Base-by-base conservation (phyloP, 176 grass and related monocot species). In the sorghum (Sorghum bicolor) region DNA sequence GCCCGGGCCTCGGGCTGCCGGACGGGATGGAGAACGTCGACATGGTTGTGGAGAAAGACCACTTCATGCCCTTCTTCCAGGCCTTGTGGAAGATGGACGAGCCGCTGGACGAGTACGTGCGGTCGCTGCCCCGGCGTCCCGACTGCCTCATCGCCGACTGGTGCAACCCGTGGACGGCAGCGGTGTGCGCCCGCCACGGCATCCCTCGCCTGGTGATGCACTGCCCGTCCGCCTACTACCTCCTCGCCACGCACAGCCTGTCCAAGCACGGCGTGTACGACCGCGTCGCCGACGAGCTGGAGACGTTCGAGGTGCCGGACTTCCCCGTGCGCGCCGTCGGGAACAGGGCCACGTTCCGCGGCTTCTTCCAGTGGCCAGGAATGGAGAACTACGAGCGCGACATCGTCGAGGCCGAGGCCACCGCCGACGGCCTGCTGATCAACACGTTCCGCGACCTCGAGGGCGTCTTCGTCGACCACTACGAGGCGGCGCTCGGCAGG, bases 361-460 rank as follows among this genome's bases (percentile, higher is more conserved):
- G 78, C 0, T 88, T 93, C 81, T 88, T 93, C 80, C 73, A 79
- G 47, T 70, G 52, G 61, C 80, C 90, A 0, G 75, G 63, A 0
- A 50, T 10, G 17, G 82, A 88, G 20, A 7, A 26, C 44, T 41
- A 75, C 66, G 14, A 2, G 3, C 72, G 48, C 5, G 73, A 90
- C 38, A 0, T 14, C 3, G 8, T 3, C 0, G 81, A 86, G 13
- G 88, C 84, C 10, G 88, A 93, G 82, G 47, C 55, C 70, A 64
- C 44, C 64, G 91, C 88, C 37, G 88, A 90, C 43, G 85, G 85
- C 60, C 64, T 93, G 13, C 30, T 93, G 0, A 20, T 90, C 77
- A 93, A 93, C 85, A 93, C 87, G 32, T 93, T 83, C 71, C 72
- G 80, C 28, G 83, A 37, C 39, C 6, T 86, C 58, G 90, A 92